Conservation (phyloP, 495 filamentous ascomycete genomes). For the Articulospora tetracladia region DNA sequence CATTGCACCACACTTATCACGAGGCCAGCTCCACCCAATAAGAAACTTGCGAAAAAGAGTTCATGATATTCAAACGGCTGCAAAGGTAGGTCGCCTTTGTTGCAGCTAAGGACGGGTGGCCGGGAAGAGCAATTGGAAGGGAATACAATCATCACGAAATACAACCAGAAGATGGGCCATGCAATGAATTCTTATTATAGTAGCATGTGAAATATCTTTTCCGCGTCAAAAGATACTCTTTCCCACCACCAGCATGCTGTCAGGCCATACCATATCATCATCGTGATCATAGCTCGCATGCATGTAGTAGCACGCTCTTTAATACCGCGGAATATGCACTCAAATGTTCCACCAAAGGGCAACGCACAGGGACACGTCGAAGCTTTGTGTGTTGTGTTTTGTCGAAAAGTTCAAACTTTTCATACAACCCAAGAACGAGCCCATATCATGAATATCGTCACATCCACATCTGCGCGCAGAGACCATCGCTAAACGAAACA, state of each 20-base stretch:
- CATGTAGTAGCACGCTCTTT: not conserved
- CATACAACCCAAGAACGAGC: not conserved
- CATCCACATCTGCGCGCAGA: not conserved
- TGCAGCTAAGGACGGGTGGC: no score
- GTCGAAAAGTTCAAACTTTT: not conserved
- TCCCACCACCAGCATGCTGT: not conserved
- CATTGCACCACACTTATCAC: not conserved
- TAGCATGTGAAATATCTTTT: not conserved
- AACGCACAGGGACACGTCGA: not conserved
- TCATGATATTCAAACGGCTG: no score
- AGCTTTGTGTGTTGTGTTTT: not conserved
- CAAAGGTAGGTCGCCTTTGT: no score
- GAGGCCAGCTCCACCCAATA: no score
- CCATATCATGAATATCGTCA: not conserved
- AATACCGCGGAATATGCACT: not conserved
- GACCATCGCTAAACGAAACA: slow-evolving; percentile 13
- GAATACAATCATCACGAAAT: no score
- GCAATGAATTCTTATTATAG: no score
- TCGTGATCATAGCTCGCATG: not conserved
- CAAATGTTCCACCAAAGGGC: not conserved
- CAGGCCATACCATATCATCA: not conserved
- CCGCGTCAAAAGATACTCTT: not conserved
- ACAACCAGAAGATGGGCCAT: no score
- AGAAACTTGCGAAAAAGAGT: no score
- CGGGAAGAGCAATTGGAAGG: no score